Base-by-base conservation (phyloP, 148 eudicot genomes). In the Bassia scoparia region DNA sequence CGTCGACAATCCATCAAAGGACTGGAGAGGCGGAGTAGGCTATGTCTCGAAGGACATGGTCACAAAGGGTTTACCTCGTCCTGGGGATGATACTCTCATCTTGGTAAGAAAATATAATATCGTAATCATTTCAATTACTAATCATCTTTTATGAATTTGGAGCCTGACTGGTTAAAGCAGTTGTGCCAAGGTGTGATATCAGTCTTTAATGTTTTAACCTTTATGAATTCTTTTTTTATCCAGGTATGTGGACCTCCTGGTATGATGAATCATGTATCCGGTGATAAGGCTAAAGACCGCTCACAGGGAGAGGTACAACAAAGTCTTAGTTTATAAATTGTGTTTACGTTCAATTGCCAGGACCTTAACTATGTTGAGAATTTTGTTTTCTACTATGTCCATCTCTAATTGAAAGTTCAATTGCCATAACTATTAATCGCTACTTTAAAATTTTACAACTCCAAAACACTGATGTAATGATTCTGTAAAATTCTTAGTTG, bases 191-290 rank as follows among this genome's bases (percentile, higher is more conserved):
- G 26, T 33, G 53, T 21, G 34, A n/a, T 54, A 8, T 38, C 0
- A 26, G 20, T 34, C 24, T 16, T 48, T 7, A 17, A 9, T 54
- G 20, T 66, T 37, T 70, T 2, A 2, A 13, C 16, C 23, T 66
- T 12, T 13, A 1, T 30, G 27, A 43, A 43, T 62, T 67, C 37
- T 38, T 83, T 30, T n/a, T 26, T 61, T 64, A 58, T 58, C 41
- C 72, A 92, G 97, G 89, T 90, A 31, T 92, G 98, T 55, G 98
- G 96, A 23, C 98, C 98, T 38, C 96, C 93, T 72, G 98, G 96
- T 74, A 84, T 92, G 98, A 88, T 92, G 93, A 64, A 83, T 15
- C 93, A 88, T 75, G 67, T 92, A 60, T 90, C 93, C 21, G 98
- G 98, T 50, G 88, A 77, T 73, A 92, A 90, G 85, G 88, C 88